These are phyloP conservation scores for Bipolaris zeicola DNA, from an alignment of 2,329 filamentous ascomycete species.

Conservation along the genomic window DNA sequence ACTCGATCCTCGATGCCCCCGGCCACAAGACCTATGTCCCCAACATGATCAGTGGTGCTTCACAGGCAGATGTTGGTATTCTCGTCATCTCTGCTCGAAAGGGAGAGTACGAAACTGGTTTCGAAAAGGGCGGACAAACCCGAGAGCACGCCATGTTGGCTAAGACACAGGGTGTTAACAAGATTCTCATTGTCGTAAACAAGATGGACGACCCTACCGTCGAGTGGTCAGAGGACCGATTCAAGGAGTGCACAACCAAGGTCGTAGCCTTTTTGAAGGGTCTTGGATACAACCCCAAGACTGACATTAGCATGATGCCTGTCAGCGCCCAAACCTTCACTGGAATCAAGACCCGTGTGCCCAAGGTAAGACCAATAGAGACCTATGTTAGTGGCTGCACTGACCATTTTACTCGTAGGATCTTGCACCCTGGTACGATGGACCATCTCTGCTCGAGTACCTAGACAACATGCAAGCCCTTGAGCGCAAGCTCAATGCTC, in stretches of 20 bases:
- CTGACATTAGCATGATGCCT: conserved; percentile 92
- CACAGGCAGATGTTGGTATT: conserved; percentile 69
- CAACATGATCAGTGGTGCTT: conserved; percentile 96
- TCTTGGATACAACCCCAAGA: conserved; percentile 93
- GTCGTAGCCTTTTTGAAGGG: conserved; percentile 86
- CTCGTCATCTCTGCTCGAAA: conserved; percentile 96
- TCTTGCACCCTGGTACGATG: conserved; percentile 80
- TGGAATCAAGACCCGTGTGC: conserved; percentile 87
- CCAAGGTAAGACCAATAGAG: conserved; percentile 47
- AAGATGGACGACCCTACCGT: conserved; percentile 99
- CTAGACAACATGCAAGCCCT: conserved; percentile 92
- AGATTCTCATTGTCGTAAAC: conserved; percentile 85
- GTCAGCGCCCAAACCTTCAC: conserved; percentile 86
- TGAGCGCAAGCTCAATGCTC: conserved; percentile 94
- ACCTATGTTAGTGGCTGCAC: background rate
- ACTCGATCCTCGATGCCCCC: conserved; percentile 95
- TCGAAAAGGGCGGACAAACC: conserved; percentile 95
- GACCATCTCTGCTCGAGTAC: conserved; percentile 91
- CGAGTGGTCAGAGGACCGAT: conserved; percentile 91
- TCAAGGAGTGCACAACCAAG: conserved; percentile 91
- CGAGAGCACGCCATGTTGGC: conserved; percentile 97
- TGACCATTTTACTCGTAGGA: conserved; percentile 46
- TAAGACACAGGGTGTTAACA: conserved; percentile 98
- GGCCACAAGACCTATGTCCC: conserved; percentile 98
- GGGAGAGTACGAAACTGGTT: conserved; percentile 98